A percentile compares a stretch with the other conserved stretches of the same genome.
phyloP scores from a whole-genome alignment of 352 stramenopile species.

The Globisporangium heterothallicum region DNA sequence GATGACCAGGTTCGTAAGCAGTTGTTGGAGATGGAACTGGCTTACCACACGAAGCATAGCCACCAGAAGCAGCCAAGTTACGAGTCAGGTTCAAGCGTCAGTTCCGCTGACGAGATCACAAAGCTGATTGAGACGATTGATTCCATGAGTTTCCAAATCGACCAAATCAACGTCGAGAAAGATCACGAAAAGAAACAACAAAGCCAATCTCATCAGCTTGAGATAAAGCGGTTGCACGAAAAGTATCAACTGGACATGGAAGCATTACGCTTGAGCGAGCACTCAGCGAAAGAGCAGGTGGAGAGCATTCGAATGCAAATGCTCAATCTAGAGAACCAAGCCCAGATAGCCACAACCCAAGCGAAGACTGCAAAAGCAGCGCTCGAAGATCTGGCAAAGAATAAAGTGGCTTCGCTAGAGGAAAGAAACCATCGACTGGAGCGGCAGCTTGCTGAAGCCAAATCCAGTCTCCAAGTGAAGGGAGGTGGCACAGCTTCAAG shows the following conservation, averaged over 20 bases:
- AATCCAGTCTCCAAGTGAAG: conserved; percentile 12
- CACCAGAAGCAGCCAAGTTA: conserved; percentile 3
- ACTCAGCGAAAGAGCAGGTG: conserved; percentile 51
- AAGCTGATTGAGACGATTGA: conserved; percentile 75
- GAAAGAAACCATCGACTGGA: conserved; percentile 64
- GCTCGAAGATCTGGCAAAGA: conserved; percentile 48
- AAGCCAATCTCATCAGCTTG: conserved; percentile 32
- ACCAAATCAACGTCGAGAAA: conserved; percentile 32
- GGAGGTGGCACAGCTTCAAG: not conserved
- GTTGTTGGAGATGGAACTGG: conserved; percentile 42
- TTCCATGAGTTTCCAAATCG: conserved; percentile 48
- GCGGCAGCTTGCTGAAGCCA: conserved; percentile 41
- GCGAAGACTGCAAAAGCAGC: conserved; percentile 39
- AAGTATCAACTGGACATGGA: conserved; percentile 70
- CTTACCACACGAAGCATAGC: conserved; percentile 27
- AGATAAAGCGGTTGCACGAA: conserved; percentile 58
- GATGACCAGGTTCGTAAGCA: conserved; percentile 53
- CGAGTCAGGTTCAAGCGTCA: not conserved
- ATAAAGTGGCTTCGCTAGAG: conserved; percentile 43
- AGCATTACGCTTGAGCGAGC: conserved; percentile 47
- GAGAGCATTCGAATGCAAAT: conserved; percentile 44
- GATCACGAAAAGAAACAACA: conserved; percentile 37
- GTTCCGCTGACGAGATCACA: conserved; percentile 32
- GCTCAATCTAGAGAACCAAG: conserved; percentile 44
- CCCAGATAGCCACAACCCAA: conserved; percentile 44